phyloP scores from a whole-genome alignment of 768 basidiomycete species.

The Kwoniella europaea region DNA sequence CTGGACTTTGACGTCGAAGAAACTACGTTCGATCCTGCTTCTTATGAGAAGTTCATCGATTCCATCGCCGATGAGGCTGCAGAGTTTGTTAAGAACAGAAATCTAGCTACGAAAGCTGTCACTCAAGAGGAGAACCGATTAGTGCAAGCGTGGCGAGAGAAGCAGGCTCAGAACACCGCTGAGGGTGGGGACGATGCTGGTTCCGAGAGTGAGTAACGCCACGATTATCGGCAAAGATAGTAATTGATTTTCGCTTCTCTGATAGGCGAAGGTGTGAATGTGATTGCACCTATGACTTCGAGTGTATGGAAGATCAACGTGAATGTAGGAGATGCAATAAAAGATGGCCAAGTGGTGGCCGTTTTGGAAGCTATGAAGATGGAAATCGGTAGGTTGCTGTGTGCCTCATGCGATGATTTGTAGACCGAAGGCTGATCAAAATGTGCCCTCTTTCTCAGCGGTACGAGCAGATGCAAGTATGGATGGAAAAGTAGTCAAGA shows the following conservation, averaged over 20 bases:
- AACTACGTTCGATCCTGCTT: conserved; percentile 64
- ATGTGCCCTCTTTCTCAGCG: conserved; percentile 12
- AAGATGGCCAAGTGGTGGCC: conserved; percentile 35
- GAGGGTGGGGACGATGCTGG: conserved; percentile 5
- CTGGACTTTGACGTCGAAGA: conserved; percentile 62
- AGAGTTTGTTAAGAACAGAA: conserved; percentile 61
- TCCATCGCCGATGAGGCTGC: conserved; percentile 61
- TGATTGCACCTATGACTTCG: conserved; percentile 42
- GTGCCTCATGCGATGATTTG: too few species aligned
- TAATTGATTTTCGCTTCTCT: neutral
- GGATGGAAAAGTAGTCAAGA: conserved; percentile 30
- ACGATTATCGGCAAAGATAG: too few species aligned
- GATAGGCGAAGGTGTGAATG: conserved; percentile 19
- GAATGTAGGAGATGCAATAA: conserved; percentile 30
- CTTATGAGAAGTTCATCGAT: conserved; percentile 62
- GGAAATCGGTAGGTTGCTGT: conserved; percentile 39
- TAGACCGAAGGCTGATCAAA: neutral
- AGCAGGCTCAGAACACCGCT: conserved; percentile 19
- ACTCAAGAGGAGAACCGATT: conserved; percentile 61
- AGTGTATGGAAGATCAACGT: conserved; percentile 44
- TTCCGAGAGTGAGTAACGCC: neutral
- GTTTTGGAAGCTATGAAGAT: conserved; percentile 51
- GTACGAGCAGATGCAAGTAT: conserved; percentile 38
- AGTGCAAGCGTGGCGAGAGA: conserved; percentile 61
- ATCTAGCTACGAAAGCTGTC: conserved; percentile 19